Evolutionary conservation across 805 yeast species (phyloP).

Genomic region (Lipomyces japonicus): DNA sequence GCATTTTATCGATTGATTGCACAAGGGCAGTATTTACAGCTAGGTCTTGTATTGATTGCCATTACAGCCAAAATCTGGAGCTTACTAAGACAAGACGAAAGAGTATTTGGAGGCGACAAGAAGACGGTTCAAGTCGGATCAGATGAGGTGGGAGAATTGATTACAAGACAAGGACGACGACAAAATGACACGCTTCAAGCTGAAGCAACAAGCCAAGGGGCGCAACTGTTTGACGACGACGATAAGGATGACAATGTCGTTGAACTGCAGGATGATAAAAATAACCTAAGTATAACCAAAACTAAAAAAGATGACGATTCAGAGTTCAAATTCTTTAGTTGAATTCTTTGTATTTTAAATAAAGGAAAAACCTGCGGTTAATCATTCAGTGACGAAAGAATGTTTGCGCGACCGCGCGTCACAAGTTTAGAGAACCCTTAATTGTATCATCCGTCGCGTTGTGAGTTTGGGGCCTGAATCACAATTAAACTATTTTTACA

Average conservation of each 20-base stretch:
- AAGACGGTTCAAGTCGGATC: background rate
- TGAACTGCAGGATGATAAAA: too few relatives aligned
- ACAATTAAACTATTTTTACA: too few relatives aligned
- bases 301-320: background rate
- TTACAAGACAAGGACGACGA: too few relatives aligned
- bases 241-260: background rate
- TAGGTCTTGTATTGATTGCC: constrained; percentile 19
- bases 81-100: constrained; percentile 8
- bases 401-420: too few relatives aligned
- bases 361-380: background rate
- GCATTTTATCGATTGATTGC: constrained; percentile 21
- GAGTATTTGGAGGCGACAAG: constrained; percentile 3
- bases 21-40: constrained; percentile 14
- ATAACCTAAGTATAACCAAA: too few relatives aligned
- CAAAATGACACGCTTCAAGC: too few relatives aligned
- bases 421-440: too few relatives aligned
- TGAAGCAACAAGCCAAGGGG: too few relatives aligned
- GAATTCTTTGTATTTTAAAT: background rate
- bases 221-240: background rate
- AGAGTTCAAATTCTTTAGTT: background rate
- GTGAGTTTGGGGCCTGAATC: too few relatives aligned
- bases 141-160: background rate
- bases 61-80: constrained; percentile 8
- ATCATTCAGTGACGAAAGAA: too few relatives aligned
- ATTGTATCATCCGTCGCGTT: too few relatives aligned